These are phyloP conservation scores for Platanthera guangdongensis DNA, from an alignment of 106 monocot genomes.

Conservation along the genomic window DNA sequence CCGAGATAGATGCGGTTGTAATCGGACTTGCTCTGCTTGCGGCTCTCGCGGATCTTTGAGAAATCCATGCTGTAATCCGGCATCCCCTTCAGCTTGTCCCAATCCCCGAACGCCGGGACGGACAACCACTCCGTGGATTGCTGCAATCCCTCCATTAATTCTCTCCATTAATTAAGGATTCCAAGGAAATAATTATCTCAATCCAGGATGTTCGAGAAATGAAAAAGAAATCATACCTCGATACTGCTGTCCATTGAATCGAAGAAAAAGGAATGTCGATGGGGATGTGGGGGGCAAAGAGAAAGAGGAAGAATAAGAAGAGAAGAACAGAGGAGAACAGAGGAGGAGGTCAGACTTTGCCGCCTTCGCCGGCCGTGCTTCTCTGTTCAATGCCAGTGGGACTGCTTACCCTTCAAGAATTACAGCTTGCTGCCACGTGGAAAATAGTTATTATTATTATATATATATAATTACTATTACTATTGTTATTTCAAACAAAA, in stretches of 20 bases:
- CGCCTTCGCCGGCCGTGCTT: neutral
- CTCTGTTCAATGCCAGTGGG: too few species aligned
- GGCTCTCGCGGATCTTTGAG: constrained; percentile 78
- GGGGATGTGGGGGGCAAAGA: too few species aligned
- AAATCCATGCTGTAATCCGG: constrained; percentile 90
- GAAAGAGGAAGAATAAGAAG: neutral
- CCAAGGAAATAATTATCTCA: neutral
- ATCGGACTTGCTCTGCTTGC: constrained; percentile 69
- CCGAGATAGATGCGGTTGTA: constrained; percentile 54
- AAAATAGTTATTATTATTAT: neutral
- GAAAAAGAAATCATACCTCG: neutral
- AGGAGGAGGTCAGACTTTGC: neutral
- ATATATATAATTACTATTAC: too few species aligned
- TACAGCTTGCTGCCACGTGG: neutral
- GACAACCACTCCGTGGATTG: constrained; percentile 34
- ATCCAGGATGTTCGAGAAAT: neutral
- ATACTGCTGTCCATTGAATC: neutral
- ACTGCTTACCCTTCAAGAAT: neutral
- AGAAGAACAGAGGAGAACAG: neutral
- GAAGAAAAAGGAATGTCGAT: neutral
- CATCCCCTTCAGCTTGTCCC: constrained; percentile 73
- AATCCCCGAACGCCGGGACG: constrained; percentile 86
- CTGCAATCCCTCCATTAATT: neutral
- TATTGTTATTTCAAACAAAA: too few species aligned
- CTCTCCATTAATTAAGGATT: neutral